Percentiles rank a stretch among this genome's conserved stretches.
phyloP scores from a whole-genome alignment of 1,139 yeast species.

The Sugiyamaella xylanicola region DNA sequence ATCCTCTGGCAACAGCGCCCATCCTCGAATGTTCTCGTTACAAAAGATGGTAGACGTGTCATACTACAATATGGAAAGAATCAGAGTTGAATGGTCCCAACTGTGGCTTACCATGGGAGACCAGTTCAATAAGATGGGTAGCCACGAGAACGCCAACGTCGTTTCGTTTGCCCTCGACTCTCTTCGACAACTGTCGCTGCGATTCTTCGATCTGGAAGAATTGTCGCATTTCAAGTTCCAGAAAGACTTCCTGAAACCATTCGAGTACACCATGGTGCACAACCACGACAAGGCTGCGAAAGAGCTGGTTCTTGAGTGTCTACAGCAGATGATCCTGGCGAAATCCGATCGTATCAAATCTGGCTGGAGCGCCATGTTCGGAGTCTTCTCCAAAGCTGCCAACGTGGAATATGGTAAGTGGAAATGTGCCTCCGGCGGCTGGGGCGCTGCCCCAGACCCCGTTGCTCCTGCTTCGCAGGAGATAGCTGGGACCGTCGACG shows the following conservation, averaged over 20 bases:
- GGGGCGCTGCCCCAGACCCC: background rate
- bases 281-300: slow-evolving; percentile 72
- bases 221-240: slow-evolving; percentile 94
- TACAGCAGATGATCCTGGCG: slow-evolving; percentile 80
- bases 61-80: slow-evolving; percentile 95
- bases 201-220: slow-evolving; percentile 92
- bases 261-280: slow-evolving; percentile 73
- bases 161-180: slow-evolving; percentile 93
- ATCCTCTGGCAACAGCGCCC: slow-evolving; percentile 77
- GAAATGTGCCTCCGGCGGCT: background rate
- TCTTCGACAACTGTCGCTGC: slow-evolving; percentile 84
- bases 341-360: slow-evolving; percentile 77
- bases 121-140: slow-evolving; percentile 83
- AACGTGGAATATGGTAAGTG: slow-evolving; percentile 45
- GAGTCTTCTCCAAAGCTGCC: slow-evolving; percentile 70
- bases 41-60: slow-evolving; percentile 97
- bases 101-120: slow-evolving; percentile 94
- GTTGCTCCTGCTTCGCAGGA: background rate
- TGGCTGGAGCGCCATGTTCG: slow-evolving; percentile 93
- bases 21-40: slow-evolving; percentile 88
- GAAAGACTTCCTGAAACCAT: slow-evolving; percentile 89
- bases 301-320: slow-evolving; percentile 88
- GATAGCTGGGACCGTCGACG: background rate
- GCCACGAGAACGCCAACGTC: slow-evolving; percentile 72
- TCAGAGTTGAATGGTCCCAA: slow-evolving; percentile 95